Conservation (phyloP, 2,329 filamentous ascomycete genomes). For the Immersiporthe knoxdaviesiana region DNA sequence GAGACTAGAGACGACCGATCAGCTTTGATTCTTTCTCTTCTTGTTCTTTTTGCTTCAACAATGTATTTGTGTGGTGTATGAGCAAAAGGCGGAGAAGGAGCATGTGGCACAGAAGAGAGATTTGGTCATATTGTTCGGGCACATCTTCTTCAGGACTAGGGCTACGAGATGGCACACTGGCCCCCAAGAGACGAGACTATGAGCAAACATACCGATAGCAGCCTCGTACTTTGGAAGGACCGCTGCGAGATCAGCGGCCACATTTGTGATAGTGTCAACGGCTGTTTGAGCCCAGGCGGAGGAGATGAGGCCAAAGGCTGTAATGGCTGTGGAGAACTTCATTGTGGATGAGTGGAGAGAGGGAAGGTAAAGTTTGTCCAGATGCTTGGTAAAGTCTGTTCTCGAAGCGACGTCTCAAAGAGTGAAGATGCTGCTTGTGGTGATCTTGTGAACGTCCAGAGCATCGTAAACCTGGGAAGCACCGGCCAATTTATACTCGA, state of each 20-base stretch:
- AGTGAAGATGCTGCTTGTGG: neutral
- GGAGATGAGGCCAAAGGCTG: neutral
- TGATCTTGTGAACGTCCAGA: neutral
- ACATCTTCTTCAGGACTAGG: neutral
- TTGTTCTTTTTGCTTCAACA: too few relatives aligned
- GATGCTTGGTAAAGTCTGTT: neutral
- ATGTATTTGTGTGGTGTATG: neutral
- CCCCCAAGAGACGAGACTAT: neutral
- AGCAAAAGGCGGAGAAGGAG: neutral
- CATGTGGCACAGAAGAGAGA: neutral
- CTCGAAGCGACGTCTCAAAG: too few relatives aligned
- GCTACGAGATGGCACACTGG: neutral
- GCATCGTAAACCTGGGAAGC: neutral
- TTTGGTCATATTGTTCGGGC: neutral
- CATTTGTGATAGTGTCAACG: neutral
- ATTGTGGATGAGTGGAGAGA: neutral
- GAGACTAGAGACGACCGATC: neutral
- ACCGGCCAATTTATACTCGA: conserved; percentile 1
- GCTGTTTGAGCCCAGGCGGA: conserved; percentile 5
- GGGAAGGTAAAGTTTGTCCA: neutral
- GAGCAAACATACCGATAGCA: neutral
- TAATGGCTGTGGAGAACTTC: neutral
- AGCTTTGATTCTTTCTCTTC: neutral
- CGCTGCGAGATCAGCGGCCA: neutral
- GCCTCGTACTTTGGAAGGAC: neutral